Evolutionary conservation across 768 basidiomycete genomes (phyloP), one percentile per base, ranked within the genome.

Genomic region (Tulasnella sp.): DNA sequence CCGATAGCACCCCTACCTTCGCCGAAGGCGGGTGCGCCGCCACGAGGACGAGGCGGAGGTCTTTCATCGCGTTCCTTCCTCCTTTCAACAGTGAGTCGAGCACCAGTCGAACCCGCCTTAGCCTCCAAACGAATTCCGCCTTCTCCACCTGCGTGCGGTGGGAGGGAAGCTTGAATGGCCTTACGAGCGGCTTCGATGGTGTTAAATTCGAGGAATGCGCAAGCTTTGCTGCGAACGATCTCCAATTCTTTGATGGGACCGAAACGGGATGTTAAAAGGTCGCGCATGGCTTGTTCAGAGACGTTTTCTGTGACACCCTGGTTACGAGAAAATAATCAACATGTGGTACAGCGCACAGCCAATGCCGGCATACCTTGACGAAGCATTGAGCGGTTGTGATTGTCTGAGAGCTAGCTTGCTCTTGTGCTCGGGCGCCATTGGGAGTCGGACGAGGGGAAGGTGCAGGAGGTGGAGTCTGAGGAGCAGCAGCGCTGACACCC

Each of bases 151-250:
- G 92, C 91, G 56, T 83, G 80, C 40, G 86, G 84, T 1, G 91
- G 89, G 74, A 98, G 85, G 46, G 91, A 92, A 3, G 93, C 88
- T 38, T 89, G 86, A 84, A 99, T 97, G 2, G 97, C 97, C 68
- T 91, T 90, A 82, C 91, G 89, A n/a, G 97, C 97, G 48, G 90
- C 86, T 1, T 97, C 96, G 79, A 97, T 85, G 0, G 86, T 86
- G 34, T 83, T 84, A 87, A 97, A 99, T 85, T 98, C 97, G 83
- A 98, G 88, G 90, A 99, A 98, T 0, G 96, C 97, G 83, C 97
- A 98, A 0, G 94, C 95, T 85, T 94, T 97, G 84, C 83, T 84
- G 81, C 93, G 93, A 58, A 97, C 92, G 81, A 98, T 92, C 85
- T 98, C 97, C 58, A 96, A 85, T 34, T 96, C 95, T 85, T 93